Base-by-base conservation (phyloP, 192 early-diverging fungal species). In the Diversispora eburnea region DNA sequence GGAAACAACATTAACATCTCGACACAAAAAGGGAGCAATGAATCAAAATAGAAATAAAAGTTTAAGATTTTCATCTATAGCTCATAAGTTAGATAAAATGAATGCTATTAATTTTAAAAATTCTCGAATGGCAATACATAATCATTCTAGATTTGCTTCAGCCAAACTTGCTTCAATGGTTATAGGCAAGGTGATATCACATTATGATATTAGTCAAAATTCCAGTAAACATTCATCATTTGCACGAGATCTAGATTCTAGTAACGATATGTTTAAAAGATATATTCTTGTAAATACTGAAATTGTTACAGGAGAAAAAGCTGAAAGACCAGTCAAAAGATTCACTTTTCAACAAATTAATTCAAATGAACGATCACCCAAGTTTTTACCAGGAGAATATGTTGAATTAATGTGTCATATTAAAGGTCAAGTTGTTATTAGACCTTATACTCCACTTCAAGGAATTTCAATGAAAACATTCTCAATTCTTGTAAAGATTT, bases 341-440 rank as follows among this genome's bases (percentile, higher is more conserved):
- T 75, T 75, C 39, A 75, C 66, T 1, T 75, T 75, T 48, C 67
- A n/a, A 45, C 19, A 41, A 13, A 22, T 67, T 17, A 41, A 75
- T 48, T 9, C 42, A 22, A 57, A 54, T 20, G 17, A 54, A 0
- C 19, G 43, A 19, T 48, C 42, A 73, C 54, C 52, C n/a, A 47
- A 59, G 58, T 68, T 75, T 22, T 12, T 68, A n/a, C 74, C 74
- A 8, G 74, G 74, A 5, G 65, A 75, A 39, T 75, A 48, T 39
- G 58, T 75, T 39, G 74, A 75, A 59, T 43, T 75, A 19, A 65
- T 63, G 47, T 55, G 65, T 22, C n/a, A 48, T 20, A 51, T 68
- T 43, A 58, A 68, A 58, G 54, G 66, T 17, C 74, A 75, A 22
- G 66, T 75, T 6, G 45, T 68, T 7, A 68, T 67, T 8, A 54